These are phyloP conservation scores for Eucalyptus erythrocorys DNA, from an alignment of 345 rosid species.

Conservation along the genomic window DNA sequence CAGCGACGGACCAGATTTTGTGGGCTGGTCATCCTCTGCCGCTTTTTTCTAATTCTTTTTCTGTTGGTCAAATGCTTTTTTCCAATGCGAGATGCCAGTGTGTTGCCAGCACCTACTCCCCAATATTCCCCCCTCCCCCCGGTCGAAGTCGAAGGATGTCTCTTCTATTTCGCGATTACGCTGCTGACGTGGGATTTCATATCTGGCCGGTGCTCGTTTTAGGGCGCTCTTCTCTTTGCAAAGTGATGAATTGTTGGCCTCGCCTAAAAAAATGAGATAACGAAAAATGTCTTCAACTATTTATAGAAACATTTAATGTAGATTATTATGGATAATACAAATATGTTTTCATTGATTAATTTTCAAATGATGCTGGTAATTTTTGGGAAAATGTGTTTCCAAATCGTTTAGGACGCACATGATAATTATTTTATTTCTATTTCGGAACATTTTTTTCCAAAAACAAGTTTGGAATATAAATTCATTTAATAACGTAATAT, in stretches of 20 bases:
- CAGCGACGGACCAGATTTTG: background rate
- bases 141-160: background rate
- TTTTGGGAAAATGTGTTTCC: background rate
- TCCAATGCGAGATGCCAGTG: too few relatives aligned
- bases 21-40: background rate
- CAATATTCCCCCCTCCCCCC: too few relatives aligned
- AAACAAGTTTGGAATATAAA: fast-evolving
- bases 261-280: background rate
- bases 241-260: too few relatives aligned
- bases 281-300: background rate
- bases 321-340: background rate
- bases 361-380: background rate
- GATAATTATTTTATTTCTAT: too few relatives aligned
- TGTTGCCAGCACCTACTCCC: background rate
- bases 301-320: background rate
- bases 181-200: background rate
- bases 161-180: background rate
- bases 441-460: fast-evolving
- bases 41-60: background rate
- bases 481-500: too few relatives aligned
- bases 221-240: background rate
- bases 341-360: background rate
- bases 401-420: fast-evolving
- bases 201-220: background rate
- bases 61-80: too few relatives aligned